Evolutionary conservation across 139 green algal species (phyloP), one percentile per base, ranked within the genome.

Genomic region (Micractinium sp.): DNA sequence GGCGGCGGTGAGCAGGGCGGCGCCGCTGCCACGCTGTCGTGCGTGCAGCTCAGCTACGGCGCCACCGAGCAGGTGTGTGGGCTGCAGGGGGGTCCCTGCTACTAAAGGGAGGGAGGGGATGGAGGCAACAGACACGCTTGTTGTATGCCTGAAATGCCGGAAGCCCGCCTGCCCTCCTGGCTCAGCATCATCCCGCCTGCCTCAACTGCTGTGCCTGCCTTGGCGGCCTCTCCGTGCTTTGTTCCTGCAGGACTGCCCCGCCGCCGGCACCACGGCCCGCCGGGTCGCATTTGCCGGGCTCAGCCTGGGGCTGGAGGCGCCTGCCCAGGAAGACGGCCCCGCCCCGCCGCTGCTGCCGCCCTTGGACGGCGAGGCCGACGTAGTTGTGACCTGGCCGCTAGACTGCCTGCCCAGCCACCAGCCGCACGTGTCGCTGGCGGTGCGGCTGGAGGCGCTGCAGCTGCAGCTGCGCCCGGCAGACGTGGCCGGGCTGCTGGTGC

Each of bases 391-490:
- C 76, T 90, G 86, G 86, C 56, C 56, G 31, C 38, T 80, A 20
- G 63, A 38, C 3, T 39, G 18, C 47, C 19, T 18, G 63, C 61
- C 77, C 2, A 20, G 60, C 35, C 38, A 36, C 4, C 38, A 81
- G 31, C 89, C 89, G 5, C 78, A 80, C 33, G 73, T 92, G 12
- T 29, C 74, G 19, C 73, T 93, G 20, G 36, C 86, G 1, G 66
- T 91, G 27, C 22, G 36, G 25, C 66, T 95, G 82, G 74, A 94
- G 53, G 89, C 91, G 7, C 47, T 91, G n/a, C 93, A 94, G 60
- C n/a, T 92, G 27, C 89, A 94, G 79, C 56, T 93, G 81, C 87
- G 88, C 15, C 91, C 90, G 2, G 63, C 69, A 7, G 82, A 92
- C 74, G 38, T 93, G 31, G 74, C 75, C 9, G 53, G 85, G 39